Evolutionary conservation across 345 rosid species (phyloP).

Genomic region (Laguncularia racemosa): DNA sequence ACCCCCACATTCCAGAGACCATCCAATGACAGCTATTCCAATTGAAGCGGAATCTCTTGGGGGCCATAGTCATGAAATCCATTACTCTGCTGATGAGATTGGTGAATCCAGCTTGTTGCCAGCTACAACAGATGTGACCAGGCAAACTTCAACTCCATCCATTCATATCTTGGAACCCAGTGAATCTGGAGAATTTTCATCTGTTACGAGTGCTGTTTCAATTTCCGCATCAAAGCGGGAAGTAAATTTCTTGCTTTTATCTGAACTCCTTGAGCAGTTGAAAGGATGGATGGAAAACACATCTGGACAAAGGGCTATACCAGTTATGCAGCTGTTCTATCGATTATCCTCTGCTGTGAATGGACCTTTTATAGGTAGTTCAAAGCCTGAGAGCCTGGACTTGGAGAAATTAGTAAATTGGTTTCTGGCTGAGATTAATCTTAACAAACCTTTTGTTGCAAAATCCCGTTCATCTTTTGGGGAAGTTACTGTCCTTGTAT

Average conservation of each 20-base stretch:
- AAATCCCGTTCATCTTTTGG: conserved; percentile 70
- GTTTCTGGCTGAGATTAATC: conserved; percentile 81
- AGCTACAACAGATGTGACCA: conserved; percentile 31
- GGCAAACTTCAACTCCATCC: conserved; percentile 70
- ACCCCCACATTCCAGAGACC: conserved; percentile 90
- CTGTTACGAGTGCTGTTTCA: conserved; percentile 65
- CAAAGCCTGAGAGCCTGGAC: conserved; percentile 73
- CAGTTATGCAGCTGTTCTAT: conserved; percentile 93
- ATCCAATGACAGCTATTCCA: conserved; percentile 92
- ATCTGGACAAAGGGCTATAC: conserved; percentile 81
- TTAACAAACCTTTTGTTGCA: conserved; percentile 61
- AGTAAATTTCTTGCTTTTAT: conserved; percentile 84
- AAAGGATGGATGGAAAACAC: conserved; percentile 93
- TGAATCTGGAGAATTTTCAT: conserved; percentile 75
- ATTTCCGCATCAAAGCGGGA: conserved; percentile 94
- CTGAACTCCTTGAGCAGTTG: conserved; percentile 85
- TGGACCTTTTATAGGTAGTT: conserved; percentile 90
- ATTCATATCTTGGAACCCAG: conserved; percentile 88
- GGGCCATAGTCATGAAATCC: conserved; percentile 74
- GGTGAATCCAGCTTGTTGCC: conserved; percentile 52
- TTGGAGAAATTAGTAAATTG: conserved; percentile 82
- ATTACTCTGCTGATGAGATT: conserved; percentile 64
- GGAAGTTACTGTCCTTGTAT: conserved; percentile 83
- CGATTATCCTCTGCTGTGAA: conserved; percentile 92
- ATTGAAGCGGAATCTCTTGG: conserved; percentile 89